phyloP scores from a whole-genome alignment of 208 protist species.

The Angomonas desouzai region DNA sequence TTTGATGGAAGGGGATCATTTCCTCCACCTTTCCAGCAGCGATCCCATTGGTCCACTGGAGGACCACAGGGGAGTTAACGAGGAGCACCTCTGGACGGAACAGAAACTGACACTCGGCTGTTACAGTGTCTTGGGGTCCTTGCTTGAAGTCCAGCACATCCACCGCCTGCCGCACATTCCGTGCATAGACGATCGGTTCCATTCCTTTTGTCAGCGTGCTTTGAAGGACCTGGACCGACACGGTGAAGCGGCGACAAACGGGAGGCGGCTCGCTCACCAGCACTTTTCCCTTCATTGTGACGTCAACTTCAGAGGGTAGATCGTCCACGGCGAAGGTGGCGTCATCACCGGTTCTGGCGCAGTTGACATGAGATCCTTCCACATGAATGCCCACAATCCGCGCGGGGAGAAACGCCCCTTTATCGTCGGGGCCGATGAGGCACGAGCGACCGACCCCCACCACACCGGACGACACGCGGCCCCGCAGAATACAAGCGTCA shows the following conservation, averaged over 20 bases:
- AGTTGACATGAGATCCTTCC: slow-evolving; percentile 87
- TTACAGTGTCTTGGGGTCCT: not conserved
- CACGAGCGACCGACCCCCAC: slow-evolving; percentile 84
- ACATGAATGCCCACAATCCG: slow-evolving; percentile 90
- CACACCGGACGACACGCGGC: slow-evolving; percentile 81
- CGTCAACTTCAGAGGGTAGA: slow-evolving; percentile 44
- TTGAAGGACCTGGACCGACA: slow-evolving; percentile 48
- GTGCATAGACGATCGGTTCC: slow-evolving; percentile 74
- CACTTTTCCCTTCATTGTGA: slow-evolving; percentile 70
- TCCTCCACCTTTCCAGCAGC: slow-evolving; percentile 46
- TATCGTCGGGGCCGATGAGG: slow-evolving; percentile 89
- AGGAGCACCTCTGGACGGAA: slow-evolving; percentile 73
- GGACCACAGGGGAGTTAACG: slow-evolving; percentile 43
- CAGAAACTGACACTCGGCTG: slow-evolving; percentile 51
- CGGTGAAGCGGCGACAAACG: slow-evolving; percentile 25
- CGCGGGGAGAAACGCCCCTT: slow-evolving; percentile 84
- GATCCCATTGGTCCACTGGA: slow-evolving; percentile 76
- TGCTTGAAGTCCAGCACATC: slow-evolving; percentile 21
- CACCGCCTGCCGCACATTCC: slow-evolving; percentile 74
- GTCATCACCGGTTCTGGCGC: slow-evolving; percentile 79
- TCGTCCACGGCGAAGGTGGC: slow-evolving; percentile 91
- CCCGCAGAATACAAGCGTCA: slow-evolving; percentile 94
- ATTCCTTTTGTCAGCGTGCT: slow-evolving; percentile 48
- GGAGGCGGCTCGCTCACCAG: slow-evolving; percentile 25
- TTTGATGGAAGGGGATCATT: slow-evolving; percentile 16